These are phyloP conservation scores for Zymoseptoria ardabiliae DNA, from an alignment of 2,329 filamentous ascomycete genomes.

Conservation along the genomic window DNA sequence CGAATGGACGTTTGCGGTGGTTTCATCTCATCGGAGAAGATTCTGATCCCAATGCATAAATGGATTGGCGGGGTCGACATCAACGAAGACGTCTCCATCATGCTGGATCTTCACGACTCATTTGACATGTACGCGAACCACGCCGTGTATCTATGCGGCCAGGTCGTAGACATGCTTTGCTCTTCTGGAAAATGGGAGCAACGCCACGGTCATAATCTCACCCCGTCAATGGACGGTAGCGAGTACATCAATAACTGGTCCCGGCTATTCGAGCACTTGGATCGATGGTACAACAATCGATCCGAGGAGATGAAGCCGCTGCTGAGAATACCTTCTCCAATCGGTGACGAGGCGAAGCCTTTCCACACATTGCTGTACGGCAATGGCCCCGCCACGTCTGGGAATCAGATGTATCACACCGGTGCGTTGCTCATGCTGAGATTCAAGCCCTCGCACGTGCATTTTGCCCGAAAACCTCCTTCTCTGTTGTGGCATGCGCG, in stretches of 20 bases:
- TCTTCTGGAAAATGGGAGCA: constrained; percentile 26
- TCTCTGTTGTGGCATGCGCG: constrained; percentile 44
- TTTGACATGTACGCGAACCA: constrained; percentile 55
- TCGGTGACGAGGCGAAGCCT: constrained; percentile 14
- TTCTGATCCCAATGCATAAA: constrained; percentile 43
- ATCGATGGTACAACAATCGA: constrained; percentile 28
- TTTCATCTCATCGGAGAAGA: constrained; percentile 47
- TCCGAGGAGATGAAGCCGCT: constrained; percentile 30
- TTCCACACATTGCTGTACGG: constrained; percentile 42
- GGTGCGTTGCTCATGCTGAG: constrained; percentile 48
- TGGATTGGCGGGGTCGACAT: constrained; percentile 40
- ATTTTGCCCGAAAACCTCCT: constrained; percentile 27
- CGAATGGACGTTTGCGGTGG: constrained; percentile 52
- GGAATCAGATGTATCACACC: constrained; percentile 52
- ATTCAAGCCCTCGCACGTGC: constrained; percentile 36
- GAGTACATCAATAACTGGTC: constrained; percentile 28
- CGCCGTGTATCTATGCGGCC: constrained; percentile 50
- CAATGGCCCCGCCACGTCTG: constrained; percentile 37
- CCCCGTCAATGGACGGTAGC: constrained; percentile 19
- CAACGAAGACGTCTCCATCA: constrained; percentile 30
- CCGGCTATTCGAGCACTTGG: constrained; percentile 28
- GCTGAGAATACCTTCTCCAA: constrained; percentile 24
- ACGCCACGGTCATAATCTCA: constrained; percentile 10
- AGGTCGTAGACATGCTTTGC: constrained; percentile 32
- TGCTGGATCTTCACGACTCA: constrained; percentile 28